Percentiles rank a stretch among this genome's conserved stretches.
Evolutionary conservation across 2,329 filamentous ascomycete species (phyloP).

Genomic region (Aspergillus ruber): DNA sequence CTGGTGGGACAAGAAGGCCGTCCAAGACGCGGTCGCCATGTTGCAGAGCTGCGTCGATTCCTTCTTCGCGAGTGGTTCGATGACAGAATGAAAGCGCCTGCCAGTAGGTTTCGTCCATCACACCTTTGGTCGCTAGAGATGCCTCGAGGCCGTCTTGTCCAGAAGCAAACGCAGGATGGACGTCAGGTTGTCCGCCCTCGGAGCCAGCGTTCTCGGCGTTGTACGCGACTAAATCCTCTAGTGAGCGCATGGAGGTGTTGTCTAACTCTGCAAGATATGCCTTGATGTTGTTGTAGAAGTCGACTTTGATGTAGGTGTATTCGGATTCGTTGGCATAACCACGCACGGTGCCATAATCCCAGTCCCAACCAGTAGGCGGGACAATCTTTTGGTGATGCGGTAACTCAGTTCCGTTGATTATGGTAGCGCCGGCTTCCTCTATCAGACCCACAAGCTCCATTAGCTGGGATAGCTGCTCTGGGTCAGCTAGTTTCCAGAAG

Average conservation of each 20-base stretch:
- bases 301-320: constrained; percentile 64
- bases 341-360: constrained; percentile 59
- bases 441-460: constrained; percentile 49
- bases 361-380: constrained; percentile 64
- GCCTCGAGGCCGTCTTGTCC: constrained; percentile 68
- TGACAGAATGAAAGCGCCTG: constrained; percentile 59
- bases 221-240: constrained; percentile 61
- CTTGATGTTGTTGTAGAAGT: constrained; percentile 57
- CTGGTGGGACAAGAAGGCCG: constrained; percentile 61
- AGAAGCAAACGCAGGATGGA: constrained; percentile 58
- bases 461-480: constrained; percentile 51
- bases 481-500: constrained; percentile 60
- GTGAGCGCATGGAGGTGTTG: constrained; percentile 53
- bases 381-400: constrained; percentile 57
- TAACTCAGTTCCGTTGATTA: constrained; percentile 66
- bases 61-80: constrained; percentile 54
- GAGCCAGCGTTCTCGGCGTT: constrained; percentile 58
- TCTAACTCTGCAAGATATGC: constrained; percentile 56
- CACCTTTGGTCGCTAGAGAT: constrained; percentile 54
- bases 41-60: constrained; percentile 62
- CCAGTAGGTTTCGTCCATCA: constrained; percentile 59
- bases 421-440: constrained; percentile 55
- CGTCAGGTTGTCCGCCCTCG: constrained; percentile 59
- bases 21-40: constrained; percentile 45
- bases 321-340: constrained; percentile 66